A percentile compares a stretch with the other conserved stretches of the same genome.
phyloP scores from a whole-genome alignment of 2,329 filamentous ascomycete genomes.

The Pseudophaeomoniella oleicola region DNA sequence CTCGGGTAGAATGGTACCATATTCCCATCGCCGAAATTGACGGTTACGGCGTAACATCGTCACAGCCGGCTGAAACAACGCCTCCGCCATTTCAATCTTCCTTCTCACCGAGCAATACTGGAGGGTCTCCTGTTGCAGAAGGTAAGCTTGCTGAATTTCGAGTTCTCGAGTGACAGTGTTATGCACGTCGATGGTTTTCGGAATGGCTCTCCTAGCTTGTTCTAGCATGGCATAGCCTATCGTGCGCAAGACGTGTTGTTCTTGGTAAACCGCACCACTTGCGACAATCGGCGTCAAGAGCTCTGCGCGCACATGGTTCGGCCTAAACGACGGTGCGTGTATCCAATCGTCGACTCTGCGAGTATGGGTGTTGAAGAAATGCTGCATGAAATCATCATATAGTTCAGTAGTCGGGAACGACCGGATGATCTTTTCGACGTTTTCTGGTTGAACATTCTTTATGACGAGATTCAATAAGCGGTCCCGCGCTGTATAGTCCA shows the following conservation, averaged over 20 bases:
- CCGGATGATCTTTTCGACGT: constrained; percentile 36
- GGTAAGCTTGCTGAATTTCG: constrained; percentile 18
- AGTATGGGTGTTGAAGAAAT: constrained; percentile 17
- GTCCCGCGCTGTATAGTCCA: constrained; percentile 1
- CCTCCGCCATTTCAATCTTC: constrained; percentile 26
- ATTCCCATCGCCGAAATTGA: constrained; percentile 14
- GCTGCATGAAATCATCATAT: constrained; percentile 24
- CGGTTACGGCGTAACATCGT: constrained; percentile 23
- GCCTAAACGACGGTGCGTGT: constrained; percentile 22
- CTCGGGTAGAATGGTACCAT: constrained; percentile 6
- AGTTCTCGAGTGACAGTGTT: constrained; percentile 19
- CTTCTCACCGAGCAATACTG: constrained; percentile 24
- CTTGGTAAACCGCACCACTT: constrained; percentile 22
- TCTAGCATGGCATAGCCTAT: constrained; percentile 28
- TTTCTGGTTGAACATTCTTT: constrained; percentile 37
- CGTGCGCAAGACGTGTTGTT: constrained; percentile 21
- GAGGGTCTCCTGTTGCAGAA: constrained; percentile 19
- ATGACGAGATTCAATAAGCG: constrained; percentile 17
- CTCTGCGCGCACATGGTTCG: constrained; percentile 21
- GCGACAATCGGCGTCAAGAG: constrained; percentile 22
- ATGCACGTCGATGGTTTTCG: constrained; percentile 17
- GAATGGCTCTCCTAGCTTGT: constrained; percentile 18
- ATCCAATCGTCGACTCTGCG: constrained; percentile 19
- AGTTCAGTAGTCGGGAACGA: constrained; percentile 26
- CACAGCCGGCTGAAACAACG: constrained; percentile 19